Conservation (phyloP, 2,329 filamentous ascomycete species). For the Verticillium nonalfalfae region DNA sequence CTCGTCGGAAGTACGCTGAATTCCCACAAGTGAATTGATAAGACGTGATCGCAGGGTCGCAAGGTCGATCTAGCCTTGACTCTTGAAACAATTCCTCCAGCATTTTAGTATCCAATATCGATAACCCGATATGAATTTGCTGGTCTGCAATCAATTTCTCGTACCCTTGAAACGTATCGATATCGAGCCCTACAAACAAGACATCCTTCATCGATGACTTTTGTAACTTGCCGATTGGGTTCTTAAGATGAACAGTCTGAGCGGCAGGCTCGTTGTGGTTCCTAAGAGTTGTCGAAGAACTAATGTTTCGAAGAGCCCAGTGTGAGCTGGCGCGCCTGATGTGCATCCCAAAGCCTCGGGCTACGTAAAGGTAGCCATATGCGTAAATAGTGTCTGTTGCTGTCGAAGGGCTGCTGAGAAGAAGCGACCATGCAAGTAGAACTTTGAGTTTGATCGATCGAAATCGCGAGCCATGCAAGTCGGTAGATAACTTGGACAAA, state of each 20-base stretch:
- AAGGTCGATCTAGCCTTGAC: not conserved
- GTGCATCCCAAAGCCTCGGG: no score
- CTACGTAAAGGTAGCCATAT: no score
- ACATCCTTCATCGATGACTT: constrained; percentile 5
- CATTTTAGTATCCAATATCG: constrained; percentile 3
- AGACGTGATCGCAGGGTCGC: not conserved
- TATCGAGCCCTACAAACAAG: constrained; percentile 8
- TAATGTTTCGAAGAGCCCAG: constrained; percentile 7
- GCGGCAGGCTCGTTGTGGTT: not conserved
- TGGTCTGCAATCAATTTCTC: constrained; percentile 4
- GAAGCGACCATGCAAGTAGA: no score
- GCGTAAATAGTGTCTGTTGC: no score
- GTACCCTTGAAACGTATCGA: constrained; percentile 10
- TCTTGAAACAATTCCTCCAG: not conserved
- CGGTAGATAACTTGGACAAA: no score
- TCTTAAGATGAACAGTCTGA: not conserved
- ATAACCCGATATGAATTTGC: constrained; percentile 6
- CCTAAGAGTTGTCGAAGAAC: constrained; percentile 5
- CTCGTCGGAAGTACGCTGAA: constrained; percentile 3
- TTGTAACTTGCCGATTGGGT: not conserved
- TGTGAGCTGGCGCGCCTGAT: constrained; percentile 1
- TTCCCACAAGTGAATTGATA: constrained; percentile 6
- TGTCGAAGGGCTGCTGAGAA: no score
- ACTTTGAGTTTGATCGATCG: no score
- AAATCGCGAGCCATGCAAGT: no score